Percentiles rank a stretch among this genome's conserved stretches.
phyloP scores from a whole-genome alignment of 1,284 basidiomycete species.

The Phellinidium pouzarii region DNA sequence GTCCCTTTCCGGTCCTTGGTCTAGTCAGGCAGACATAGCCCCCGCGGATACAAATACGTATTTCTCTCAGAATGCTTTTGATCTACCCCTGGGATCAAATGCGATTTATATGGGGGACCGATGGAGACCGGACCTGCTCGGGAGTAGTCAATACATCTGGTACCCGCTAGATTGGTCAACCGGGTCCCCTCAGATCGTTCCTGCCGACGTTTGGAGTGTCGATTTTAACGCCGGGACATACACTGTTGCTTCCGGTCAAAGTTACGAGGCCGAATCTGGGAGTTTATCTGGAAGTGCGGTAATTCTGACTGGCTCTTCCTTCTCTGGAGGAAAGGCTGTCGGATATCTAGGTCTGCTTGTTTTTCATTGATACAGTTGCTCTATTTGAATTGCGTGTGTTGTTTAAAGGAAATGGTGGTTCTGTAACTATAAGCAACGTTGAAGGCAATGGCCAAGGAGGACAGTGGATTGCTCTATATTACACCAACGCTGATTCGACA shows the following conservation, averaged over 20 bases:
- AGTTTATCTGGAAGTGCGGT: constrained; percentile 43
- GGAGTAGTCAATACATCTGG: constrained; percentile 57
- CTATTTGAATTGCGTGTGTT: background rate
- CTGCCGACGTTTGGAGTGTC: constrained; percentile 53
- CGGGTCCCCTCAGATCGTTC: constrained; percentile 45
- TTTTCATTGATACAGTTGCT: background rate
- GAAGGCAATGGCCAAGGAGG: constrained; percentile 44
- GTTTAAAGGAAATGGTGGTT: constrained; percentile 45
- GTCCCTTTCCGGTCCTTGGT: constrained; percentile 53
- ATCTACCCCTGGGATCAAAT: constrained; percentile 43
- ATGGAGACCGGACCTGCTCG: constrained; percentile 49
- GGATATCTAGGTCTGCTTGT: constrained; percentile 44
- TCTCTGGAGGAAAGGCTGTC: constrained; percentile 47
- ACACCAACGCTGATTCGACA: constrained; percentile 49
- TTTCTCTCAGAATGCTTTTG: constrained; percentile 56
- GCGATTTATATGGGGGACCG: constrained; percentile 62
- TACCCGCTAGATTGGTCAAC: constrained; percentile 49
- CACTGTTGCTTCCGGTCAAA: constrained; percentile 42
- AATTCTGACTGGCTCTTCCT: constrained; percentile 37
- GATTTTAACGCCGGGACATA: constrained; percentile 47
- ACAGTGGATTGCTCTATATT: constrained; percentile 56
- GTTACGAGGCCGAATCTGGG: constrained; percentile 52
- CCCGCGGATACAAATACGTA: constrained; percentile 45
- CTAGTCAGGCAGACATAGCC: constrained; percentile 50
- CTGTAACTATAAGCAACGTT: constrained; percentile 49